Evolutionary conservation across 768 basidiomycete species (phyloP), one percentile per base, ranked within the genome.

Genomic region (Harrya chromipes): DNA sequence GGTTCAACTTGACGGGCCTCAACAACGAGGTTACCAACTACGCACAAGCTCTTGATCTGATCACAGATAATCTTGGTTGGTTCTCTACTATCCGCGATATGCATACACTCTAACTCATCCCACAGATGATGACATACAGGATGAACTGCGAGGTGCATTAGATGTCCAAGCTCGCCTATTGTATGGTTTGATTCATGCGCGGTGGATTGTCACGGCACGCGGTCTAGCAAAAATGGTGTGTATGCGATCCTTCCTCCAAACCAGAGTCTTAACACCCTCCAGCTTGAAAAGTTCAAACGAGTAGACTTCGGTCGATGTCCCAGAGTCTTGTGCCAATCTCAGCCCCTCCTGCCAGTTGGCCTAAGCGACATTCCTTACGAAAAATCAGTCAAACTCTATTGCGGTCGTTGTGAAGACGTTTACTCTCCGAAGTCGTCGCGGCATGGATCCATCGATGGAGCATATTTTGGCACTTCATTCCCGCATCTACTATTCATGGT

Each of bases 281-380:
- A 90, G 89, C 80, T 97, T 49, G 94, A 97, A 59, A 99, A 99
- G 72, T 97, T 95, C 78, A 97, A 94, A 70, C 88, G 91, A 56
- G 94, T 91, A 47, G 97, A 99, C 68, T 99, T 99, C 61, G 95
- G 97, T 23, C 89, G 97, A 40, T 99, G 97, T 71, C 97, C 97
- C 4, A 90, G 97, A 54, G 97, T 98, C 21, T 81, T 95, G 58
- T 98, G 97, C 75, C 88, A 92, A 65, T 80, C 82, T 6, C 97
- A 98, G 65, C 87, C 94, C 14, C 89, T 99, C 55, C 88, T 98
- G 27, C 97, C 97, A 14, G 91, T 98, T 55, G 97, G 97, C 16
- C 84, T 98, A 24, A 94, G 90, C 53, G 97, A 99, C 69, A 79
- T 93, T n/a, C 90, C 97, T 0, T 98, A 97, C 70, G 91, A 97